These are phyloP conservation scores for Viola pubescens DNA, from an alignment of 441 rosid species.

Conservation along the genomic window DNA sequence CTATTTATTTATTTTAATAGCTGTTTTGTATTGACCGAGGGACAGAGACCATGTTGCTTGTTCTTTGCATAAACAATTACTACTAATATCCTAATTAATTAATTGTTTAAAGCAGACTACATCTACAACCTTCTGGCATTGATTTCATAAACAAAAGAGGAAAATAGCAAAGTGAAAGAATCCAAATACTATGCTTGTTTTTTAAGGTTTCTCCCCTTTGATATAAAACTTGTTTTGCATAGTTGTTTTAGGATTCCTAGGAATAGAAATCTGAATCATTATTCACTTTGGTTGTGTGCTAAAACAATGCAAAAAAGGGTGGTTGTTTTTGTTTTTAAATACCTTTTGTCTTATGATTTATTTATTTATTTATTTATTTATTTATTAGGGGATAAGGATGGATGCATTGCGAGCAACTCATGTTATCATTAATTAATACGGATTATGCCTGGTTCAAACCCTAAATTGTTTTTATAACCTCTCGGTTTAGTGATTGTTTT, in stretches of 20 bases:
- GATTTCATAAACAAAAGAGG: constrained; percentile 16
- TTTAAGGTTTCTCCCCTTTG: constrained; percentile 24
- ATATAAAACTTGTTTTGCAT: background rate
- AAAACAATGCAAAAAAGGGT: constrained; percentile 2
- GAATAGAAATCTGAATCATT: constrained; percentile 21
- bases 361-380: no score
- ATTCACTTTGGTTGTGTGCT: constrained; percentile 13
- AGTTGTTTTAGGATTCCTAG: constrained; percentile 11
- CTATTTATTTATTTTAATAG: constrained; percentile 6
- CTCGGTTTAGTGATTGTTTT: constrained; percentile 10
- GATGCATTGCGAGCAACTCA: constrained; percentile 6
- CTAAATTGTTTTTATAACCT: constrained; percentile 6
- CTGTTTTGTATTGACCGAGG: constrained; percentile 16
- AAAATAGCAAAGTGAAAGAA: constrained; percentile 2
- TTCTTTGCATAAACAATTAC: no score
- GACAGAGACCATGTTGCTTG: background rate
- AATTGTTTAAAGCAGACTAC: background rate
- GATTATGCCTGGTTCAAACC: constrained; percentile 19
- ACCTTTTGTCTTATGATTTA: no score
- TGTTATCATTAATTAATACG: constrained; percentile 15
- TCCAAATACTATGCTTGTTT: constrained; percentile 21
- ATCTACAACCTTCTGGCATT: constrained; percentile 13
- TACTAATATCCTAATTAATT: no score
- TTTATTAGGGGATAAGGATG: constrained; percentile 10
- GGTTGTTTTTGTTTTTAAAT: no score